Evolutionary conservation across 2,329 filamentous ascomycete species (phyloP).

Genomic region (Magnaporthales sp.): DNA sequence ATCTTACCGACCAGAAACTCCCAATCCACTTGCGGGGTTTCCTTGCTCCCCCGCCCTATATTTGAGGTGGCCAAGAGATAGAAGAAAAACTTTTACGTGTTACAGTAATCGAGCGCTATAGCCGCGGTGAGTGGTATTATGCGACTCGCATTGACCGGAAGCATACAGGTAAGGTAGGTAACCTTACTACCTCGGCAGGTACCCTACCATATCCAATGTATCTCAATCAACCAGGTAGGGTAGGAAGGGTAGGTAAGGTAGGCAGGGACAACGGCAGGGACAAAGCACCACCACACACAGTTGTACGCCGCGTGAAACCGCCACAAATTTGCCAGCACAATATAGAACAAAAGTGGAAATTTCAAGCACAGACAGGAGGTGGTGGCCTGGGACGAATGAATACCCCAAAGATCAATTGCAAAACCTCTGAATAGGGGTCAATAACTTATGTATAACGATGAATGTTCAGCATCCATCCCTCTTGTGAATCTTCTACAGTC

Average conservation of each 20-base stretch:
- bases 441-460: not conserved
- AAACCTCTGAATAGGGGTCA: not conserved
- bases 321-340: not conserved
- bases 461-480: too few species aligned
- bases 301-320: not conserved
- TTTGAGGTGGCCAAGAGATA: not conserved
- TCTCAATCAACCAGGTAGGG: too few species aligned
- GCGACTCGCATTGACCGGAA: not conserved
- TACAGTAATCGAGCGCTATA: not conserved
- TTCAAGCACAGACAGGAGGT: not conserved
- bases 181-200: not conserved
- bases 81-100: not conserved
- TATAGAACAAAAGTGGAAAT: not conserved
- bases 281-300: too few species aligned
- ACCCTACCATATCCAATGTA: not conserved
- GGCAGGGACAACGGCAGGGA: not conserved
- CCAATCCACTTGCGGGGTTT: not conserved
- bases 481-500: not conserved
- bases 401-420: too few species aligned
- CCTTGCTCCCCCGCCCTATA: not conserved
- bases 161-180: not conserved
- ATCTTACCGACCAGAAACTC: not conserved
- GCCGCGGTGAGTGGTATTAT: not conserved
- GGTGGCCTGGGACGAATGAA: too few species aligned
- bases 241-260: too few species aligned